phyloP scores from a whole-genome alignment of 352 stramenopile species.

The Pythium volutum region DNA sequence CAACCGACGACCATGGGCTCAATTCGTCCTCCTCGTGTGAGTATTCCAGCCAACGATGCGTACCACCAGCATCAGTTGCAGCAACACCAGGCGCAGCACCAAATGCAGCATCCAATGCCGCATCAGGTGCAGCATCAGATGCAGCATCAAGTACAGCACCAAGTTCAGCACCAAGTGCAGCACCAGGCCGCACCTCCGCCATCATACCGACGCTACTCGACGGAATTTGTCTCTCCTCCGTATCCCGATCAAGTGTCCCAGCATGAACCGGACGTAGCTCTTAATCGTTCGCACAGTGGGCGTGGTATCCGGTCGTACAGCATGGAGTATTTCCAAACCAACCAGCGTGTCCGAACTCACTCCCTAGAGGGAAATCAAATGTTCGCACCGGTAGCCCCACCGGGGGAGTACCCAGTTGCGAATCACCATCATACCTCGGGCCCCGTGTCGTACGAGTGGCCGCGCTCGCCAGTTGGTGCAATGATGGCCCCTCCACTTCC shows the following conservation, averaged over 20 bases:
- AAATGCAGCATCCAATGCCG: slow-evolving; percentile 62
- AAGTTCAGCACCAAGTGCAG: slow-evolving; percentile 38
- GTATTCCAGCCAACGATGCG: slow-evolving; percentile 61
- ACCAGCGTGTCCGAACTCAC: slow-evolving; percentile 61
- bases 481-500: slow-evolving; percentile 55
- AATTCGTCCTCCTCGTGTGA: slow-evolving; percentile 64
- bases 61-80: slow-evolving; percentile 34
- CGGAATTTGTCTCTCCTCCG: slow-evolving; percentile 53
- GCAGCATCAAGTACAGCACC: slow-evolving; percentile 1
- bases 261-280: slow-evolving; percentile 39
- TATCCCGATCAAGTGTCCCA: slow-evolving; percentile 58
- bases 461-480: slow-evolving; percentile 35
- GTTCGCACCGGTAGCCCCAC: slow-evolving; percentile 38
- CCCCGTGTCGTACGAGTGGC: slow-evolving; percentile 64
- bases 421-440: slow-evolving; percentile 55
- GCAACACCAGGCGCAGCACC: slow-evolving; percentile 6
- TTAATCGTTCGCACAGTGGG: slow-evolving; percentile 32
- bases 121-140: slow-evolving; percentile 4
- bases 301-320: slow-evolving; percentile 72
- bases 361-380: slow-evolving; percentile 71
- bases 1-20: slow-evolving; percentile 27
- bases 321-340: slow-evolving; percentile 66
- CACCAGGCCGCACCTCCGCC: slow-evolving; percentile 33
- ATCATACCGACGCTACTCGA: slow-evolving; percentile 71
- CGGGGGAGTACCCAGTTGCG: slow-evolving; percentile 53